Percentiles rank a stretch among this genome's conserved stretches.
These are phyloP conservation scores for Phyllostachys edulis DNA, from an alignment of 176 grass and related monocot genomes.

Conservation along the genomic window DNA sequence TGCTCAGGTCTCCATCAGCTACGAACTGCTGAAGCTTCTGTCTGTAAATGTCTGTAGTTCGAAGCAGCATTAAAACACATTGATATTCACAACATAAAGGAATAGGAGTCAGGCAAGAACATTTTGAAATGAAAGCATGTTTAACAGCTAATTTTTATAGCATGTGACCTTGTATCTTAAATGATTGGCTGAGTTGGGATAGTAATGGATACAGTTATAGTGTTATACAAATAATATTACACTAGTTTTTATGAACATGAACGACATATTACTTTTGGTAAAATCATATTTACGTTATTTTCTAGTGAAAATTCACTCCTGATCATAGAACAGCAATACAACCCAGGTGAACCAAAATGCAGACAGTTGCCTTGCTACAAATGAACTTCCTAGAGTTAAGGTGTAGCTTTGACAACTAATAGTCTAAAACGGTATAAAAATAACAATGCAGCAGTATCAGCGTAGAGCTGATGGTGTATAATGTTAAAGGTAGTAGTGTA, in stretches of 20 bases:
- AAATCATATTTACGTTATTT: not conserved
- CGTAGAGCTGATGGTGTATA: not conserved
- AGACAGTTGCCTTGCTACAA: constrained; percentile 2
- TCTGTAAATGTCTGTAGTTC: constrained; percentile 88
- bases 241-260: not conserved
- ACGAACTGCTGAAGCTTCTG: constrained; percentile 97
- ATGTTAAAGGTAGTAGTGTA: too few species aligned
- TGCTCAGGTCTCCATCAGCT: constrained; percentile 75
- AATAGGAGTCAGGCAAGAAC: not conserved
- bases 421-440: not conserved
- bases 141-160: not conserved
- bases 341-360: constrained; percentile 21
- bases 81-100: constrained; percentile 31
- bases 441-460: not conserved
- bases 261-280: not conserved
- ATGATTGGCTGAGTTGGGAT: not conserved
- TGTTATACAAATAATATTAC: not conserved
- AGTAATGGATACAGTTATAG: not conserved
- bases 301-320: not conserved
- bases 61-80: constrained; percentile 33
- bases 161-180: not conserved
- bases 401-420: constrained; percentile 10
- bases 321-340: constrained; percentile 1
- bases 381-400: not conserved
- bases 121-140: not conserved